Conservation (phyloP, 257 asterid genomes). For the Catharanthus roseus region DNA sequence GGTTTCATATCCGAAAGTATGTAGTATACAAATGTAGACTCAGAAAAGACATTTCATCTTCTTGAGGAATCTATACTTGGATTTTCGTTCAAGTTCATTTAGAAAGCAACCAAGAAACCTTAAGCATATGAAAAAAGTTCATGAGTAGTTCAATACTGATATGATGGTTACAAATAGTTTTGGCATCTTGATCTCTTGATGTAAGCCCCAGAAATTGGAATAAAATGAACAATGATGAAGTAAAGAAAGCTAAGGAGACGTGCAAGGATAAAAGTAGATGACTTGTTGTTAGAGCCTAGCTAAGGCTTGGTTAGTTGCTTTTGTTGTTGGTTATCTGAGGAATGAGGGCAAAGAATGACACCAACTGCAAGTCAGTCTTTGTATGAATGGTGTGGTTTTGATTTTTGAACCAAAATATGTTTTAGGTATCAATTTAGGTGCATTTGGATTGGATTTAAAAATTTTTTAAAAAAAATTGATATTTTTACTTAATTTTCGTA, state of each 20-base stretch:
- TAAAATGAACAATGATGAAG: neutral
- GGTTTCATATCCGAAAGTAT: too few relatives aligned
- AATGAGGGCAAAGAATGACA: conserved; percentile 9
- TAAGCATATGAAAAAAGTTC: neutral
- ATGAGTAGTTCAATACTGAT: neutral
- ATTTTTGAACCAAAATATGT: neutral
- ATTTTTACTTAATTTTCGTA: too few relatives aligned
- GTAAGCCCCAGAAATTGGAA: neutral
- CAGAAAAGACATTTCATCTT: too few relatives aligned
- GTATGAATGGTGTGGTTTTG: neutral
- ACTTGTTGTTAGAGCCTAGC: neutral
- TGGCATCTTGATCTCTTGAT: neutral
- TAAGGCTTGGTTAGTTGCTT: conserved; percentile 1
- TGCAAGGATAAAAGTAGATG: neutral
- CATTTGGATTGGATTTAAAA: too few relatives aligned
- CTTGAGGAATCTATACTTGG: neutral
- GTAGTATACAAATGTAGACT: neutral
- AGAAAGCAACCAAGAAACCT: neutral
- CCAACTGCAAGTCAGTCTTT: conserved; percentile 5
- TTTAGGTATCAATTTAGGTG: neutral
- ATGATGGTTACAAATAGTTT: neutral
- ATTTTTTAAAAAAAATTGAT: too few relatives aligned
- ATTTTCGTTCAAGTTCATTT: neutral
- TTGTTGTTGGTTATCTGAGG: neutral
- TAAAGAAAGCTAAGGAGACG: neutral